Percentiles rank a stretch among this genome's conserved stretches.
phyloP scores from a whole-genome alignment of 768 basidiomycete genomes.

The Pluteus cervinus region DNA sequence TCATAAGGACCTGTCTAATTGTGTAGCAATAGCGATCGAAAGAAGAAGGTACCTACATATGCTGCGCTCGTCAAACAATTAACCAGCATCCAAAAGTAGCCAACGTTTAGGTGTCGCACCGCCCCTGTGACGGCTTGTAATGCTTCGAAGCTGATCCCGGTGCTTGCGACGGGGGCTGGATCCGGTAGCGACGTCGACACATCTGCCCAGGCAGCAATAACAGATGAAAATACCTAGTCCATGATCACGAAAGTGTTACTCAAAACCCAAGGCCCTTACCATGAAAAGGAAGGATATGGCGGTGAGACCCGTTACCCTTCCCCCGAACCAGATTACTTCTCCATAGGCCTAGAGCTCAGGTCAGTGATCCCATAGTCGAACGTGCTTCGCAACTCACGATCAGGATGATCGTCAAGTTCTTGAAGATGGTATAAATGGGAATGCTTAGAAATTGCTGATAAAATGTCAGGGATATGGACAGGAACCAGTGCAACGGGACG shows the following conservation, averaged over 20 bases:
- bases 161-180: constrained; percentile 27
- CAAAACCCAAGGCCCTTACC: constrained; percentile 37
- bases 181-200: constrained; percentile 42
- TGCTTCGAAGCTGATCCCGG: constrained; percentile 25
- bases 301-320: constrained; percentile 80
- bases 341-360: constrained; percentile 94
- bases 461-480: constrained; percentile 1
- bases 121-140: constrained; percentile 38
- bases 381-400: constrained; percentile 53
- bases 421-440: constrained; percentile 98
- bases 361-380: constrained; percentile 4
- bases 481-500: constrained; percentile 24
- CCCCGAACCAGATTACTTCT: constrained; percentile 95
- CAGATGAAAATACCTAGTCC: constrained; percentile 82
- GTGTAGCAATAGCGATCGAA: constrained; percentile 2
- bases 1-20: constrained; percentile 70
- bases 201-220: constrained; percentile 97
- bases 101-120: constrained; percentile 56
- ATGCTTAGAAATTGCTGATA: constrained; percentile 92
- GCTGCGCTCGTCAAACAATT: constrained; percentile 89
- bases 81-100: constrained; percentile 94
- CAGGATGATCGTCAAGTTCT: constrained; percentile 98
- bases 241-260: not conserved
- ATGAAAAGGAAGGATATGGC: constrained; percentile 89
- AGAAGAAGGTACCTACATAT: constrained; percentile 55